Evolutionary conservation across 495 filamentous ascomycete genomes (phyloP), one percentile per base, ranked within the genome.

Genomic region (Penicillium pancosmium): DNA sequence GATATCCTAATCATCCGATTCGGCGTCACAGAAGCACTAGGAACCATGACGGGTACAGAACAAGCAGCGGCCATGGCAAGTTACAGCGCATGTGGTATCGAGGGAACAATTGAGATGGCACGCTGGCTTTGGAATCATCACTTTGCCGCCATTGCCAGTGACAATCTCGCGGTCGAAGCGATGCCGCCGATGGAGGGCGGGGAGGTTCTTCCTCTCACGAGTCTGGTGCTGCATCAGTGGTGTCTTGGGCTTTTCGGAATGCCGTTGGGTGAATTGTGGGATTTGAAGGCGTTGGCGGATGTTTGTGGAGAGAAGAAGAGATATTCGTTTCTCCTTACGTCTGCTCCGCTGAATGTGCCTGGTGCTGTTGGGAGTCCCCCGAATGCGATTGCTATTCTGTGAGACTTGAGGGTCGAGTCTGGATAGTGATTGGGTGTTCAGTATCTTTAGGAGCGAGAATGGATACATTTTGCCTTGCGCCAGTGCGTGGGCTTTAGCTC

Each of bases 211-310:
- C 61, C 59, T 9, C 50, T 47, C 36, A 63, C 54, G 5, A 27
- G 56, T 18, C 25, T 65, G 59, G 66, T 76, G 13, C 57, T 80
- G 38, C 78, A 80, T 47, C 74, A 73, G 54, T 78, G 71, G 59
- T 76, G 74, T 55, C 54, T 78, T 4, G 65, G 66, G 47, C 38
- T 78, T 27, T 70, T 76, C 40, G 77, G 84, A 2, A 75, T 82
- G 70, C 77, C 80, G 1, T 80, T 88, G 35, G 85, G 85, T 5
- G 86, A 88, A 68, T 73, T 88, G 6, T 88, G 84, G 82, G 80
- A 87, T 67, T 70, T 88, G 16, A 78, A 83, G 52, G 72, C 61
- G 5, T 65, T 88, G 18, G 74, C 78, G 0, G 77, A 77, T 43
- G 63, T 76, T 33, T 86, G 84, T 63, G 70, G 73, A 61, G 75